Conservation (phyloP, 2,329 filamentous ascomycete species). For the Pseudogymnoascus sp. region DNA sequence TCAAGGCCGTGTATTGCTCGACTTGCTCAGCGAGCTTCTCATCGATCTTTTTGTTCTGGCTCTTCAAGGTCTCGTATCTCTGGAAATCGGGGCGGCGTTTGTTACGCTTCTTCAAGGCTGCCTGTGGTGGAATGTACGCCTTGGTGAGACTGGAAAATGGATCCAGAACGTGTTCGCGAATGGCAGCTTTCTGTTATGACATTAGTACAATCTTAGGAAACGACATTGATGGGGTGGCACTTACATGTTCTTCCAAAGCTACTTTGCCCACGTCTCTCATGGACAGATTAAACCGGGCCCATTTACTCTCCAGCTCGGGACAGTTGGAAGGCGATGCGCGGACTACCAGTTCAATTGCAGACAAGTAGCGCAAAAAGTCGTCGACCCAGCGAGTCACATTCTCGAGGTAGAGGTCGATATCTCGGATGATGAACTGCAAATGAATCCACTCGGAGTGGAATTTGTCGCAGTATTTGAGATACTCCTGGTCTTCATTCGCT, state of each 20-base stretch:
- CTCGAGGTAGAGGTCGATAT: conserved; percentile 88
- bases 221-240: conserved; percentile 22
- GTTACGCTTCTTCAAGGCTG: conserved; percentile 87
- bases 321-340: conserved; percentile 60
- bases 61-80: conserved; percentile 66
- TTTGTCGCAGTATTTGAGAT: conserved; percentile 70
- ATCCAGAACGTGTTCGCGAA: conserved; percentile 75
- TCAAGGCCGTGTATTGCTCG: conserved; percentile 75
- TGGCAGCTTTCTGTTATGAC: conserved; percentile 43
- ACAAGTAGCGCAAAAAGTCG: conserved; percentile 70
- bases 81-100: conserved; percentile 90
- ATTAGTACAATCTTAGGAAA: conserved; percentile 16
- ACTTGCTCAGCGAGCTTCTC: conserved; percentile 76
- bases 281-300: conserved; percentile 81
- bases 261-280: conserved; percentile 79
- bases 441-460: conserved; percentile 90
- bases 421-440: conserved; percentile 74
- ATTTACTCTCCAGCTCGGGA: conserved; percentile 85
- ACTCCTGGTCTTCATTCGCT: conserved; percentile 70
- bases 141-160: conserved; percentile 73
- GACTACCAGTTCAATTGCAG: conserved; percentile 76
- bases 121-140: conserved; percentile 72
- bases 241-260: conserved; percentile 76
- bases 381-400: conserved; percentile 71
- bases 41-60: conserved; percentile 76